These are phyloP conservation scores for Teratosphaeria gauchensis DNA, from an alignment of 2,329 filamentous ascomycete species.

Conservation along the genomic window DNA sequence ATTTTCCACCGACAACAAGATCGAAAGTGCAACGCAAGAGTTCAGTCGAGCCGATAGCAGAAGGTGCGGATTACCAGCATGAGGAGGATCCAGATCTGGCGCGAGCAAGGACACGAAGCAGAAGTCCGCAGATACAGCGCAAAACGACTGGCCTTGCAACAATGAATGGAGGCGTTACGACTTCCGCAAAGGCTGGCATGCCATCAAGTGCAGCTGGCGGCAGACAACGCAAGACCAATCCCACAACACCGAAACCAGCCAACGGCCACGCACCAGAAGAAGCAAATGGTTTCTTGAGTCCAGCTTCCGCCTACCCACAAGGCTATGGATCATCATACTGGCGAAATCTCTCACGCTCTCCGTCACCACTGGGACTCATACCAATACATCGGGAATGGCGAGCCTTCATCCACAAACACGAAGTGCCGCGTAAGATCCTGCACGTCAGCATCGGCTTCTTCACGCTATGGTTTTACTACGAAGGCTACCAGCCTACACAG, in stretches of 20 bases:
- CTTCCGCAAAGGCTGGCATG: slow-evolving; percentile 8
- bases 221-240: neutral
- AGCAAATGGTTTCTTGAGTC: slow-evolving; percentile 21
- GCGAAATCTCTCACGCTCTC: slow-evolving; percentile 82
- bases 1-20: slow-evolving; percentile 67
- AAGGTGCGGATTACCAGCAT: slow-evolving; percentile 34
- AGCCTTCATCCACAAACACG: slow-evolving; percentile 84
- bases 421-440: slow-evolving; percentile 85
- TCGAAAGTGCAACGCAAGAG: slow-evolving; percentile 26
- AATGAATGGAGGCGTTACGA: slow-evolving; percentile 13
- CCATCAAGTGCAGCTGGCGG: slow-evolving; percentile 5
- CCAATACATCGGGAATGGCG: slow-evolving; percentile 90
- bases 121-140: slow-evolving; percentile 49
- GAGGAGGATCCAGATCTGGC: slow-evolving; percentile 41
- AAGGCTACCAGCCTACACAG: slow-evolving; percentile 62
- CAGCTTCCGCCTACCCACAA: slow-evolving; percentile 19
- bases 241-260: slow-evolving; percentile 2
- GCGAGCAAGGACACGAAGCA: slow-evolving; percentile 59
- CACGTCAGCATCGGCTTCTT: slow-evolving; percentile 97
- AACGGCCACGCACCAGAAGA: slow-evolving; percentile 14
- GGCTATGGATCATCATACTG: slow-evolving; percentile 69
- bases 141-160: slow-evolving; percentile 7
- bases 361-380: slow-evolving; percentile 85
- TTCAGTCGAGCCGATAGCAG: slow-evolving; percentile 52
- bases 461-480: slow-evolving; percentile 74